phyloP scores from a whole-genome alignment of 495 filamentous ascomycete species.

The Hypomontagnella monticulosa region DNA sequence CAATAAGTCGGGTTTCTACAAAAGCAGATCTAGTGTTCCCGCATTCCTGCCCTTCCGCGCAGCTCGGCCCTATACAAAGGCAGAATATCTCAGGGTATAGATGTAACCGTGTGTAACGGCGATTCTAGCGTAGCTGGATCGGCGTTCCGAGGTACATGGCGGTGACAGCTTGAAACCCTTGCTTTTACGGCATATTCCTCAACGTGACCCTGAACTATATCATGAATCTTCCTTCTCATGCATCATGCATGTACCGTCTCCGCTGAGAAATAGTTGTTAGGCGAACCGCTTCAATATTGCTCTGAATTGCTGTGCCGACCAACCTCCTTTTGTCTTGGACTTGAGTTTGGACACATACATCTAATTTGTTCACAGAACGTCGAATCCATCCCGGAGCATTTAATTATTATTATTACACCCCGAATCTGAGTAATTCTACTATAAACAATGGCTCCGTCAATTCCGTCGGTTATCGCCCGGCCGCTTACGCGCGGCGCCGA shows the following conservation, averaged over 20 bases:
- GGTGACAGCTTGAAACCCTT: conserved; percentile 30
- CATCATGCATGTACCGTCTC: neutral
- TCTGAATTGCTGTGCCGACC: neutral
- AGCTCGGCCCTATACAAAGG: conserved; percentile 15
- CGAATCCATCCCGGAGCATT: neutral
- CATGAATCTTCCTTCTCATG: neutral
- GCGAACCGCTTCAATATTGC: neutral
- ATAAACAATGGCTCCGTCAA: conserved; percentile 32
- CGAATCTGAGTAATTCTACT: too few relatives aligned
- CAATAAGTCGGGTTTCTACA: conserved; percentile 6
- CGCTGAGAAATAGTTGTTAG: neutral
- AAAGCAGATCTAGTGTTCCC: conserved; percentile 28
- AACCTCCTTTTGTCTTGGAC: neutral
- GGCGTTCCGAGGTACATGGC: conserved; percentile 9
- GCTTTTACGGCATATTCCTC: conserved; percentile 11
- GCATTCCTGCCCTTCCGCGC: conserved; percentile 7
- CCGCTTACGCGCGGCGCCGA: conserved; percentile 44
- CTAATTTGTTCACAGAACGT: neutral
- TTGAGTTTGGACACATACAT: neutral
- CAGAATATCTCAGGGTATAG: conserved; percentile 14
- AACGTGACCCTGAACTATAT: neutral
- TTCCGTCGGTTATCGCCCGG: conserved; percentile 38
- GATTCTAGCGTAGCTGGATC: conserved; percentile 7
- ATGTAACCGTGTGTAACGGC: conserved; percentile 15
- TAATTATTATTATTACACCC: too few relatives aligned